These are phyloP conservation scores for Ascochyta fabae DNA, from an alignment of 2,329 filamentous ascomycete genomes.

Conservation along the genomic window DNA sequence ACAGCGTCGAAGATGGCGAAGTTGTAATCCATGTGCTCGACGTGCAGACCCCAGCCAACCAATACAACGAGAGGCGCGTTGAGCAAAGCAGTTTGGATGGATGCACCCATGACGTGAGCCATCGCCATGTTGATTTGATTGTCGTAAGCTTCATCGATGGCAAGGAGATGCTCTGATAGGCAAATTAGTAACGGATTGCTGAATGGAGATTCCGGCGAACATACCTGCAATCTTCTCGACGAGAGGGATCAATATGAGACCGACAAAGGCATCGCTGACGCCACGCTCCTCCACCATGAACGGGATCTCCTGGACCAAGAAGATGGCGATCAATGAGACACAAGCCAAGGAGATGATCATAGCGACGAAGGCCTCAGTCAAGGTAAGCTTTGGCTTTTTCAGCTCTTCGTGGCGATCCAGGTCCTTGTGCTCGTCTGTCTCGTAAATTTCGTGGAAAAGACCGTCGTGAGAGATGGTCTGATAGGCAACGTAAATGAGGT, in stretches of 20 bases:
- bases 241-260: slow-evolving; percentile 79
- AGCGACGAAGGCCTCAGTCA: slow-evolving; percentile 74
- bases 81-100: slow-evolving; percentile 86
- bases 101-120: slow-evolving; percentile 84
- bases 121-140: slow-evolving; percentile 85
- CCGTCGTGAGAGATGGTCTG: slow-evolving; percentile 79
- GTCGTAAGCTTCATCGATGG: slow-evolving; percentile 84
- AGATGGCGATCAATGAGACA: slow-evolving; percentile 76
- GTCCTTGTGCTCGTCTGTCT: slow-evolving; percentile 72
- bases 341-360: slow-evolving; percentile 69
- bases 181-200: slow-evolving; percentile 5
- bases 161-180: slow-evolving; percentile 74
- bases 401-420: slow-evolving; percentile 67
- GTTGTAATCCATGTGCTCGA: slow-evolving; percentile 74
- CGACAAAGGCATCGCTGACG: slow-evolving; percentile 62
- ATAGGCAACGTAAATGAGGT: slow-evolving; percentile 67
- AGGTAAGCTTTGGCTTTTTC: slow-evolving; percentile 71
- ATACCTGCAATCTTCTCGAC: slow-evolving; percentile 78
- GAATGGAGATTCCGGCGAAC: neutral
- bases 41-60: slow-evolving; percentile 77
- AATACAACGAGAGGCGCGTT: slow-evolving; percentile 85
- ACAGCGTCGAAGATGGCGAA: slow-evolving; percentile 89
- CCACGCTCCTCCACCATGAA: slow-evolving; percentile 60
- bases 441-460: slow-evolving; percentile 77
- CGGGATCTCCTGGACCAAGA: slow-evolving; percentile 75